Percentiles rank a stretch among this genome's conserved stretches.
These are phyloP conservation scores for Hymenoscyphus repandus DNA, from an alignment of 2,329 filamentous ascomycete genomes.

Conservation along the genomic window DNA sequence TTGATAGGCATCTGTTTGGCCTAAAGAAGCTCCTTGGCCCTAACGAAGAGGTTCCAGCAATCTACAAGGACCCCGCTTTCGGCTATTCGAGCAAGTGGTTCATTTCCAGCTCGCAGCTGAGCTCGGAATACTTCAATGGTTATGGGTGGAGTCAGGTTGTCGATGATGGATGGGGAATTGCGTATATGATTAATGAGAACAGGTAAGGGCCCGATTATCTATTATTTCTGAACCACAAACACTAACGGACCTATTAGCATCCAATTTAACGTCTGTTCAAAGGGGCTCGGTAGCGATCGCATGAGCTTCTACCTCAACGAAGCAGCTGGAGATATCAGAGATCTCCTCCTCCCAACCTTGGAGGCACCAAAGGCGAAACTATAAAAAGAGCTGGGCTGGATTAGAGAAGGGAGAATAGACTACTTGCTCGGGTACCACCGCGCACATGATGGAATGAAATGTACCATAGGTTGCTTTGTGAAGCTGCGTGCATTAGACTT, in stretches of 20 bases:
- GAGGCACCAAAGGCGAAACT: conserved; percentile 82
- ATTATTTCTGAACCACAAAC: neutral
- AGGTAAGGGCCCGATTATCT: conserved; percentile 48
- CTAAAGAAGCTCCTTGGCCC: conserved; percentile 83
- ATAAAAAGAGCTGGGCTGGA: conserved; percentile 40
- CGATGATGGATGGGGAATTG: conserved; percentile 92
- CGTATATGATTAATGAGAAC: conserved; percentile 99
- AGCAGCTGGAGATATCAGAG: conserved; percentile 83
- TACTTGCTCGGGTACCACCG: neutral
- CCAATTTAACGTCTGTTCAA: conserved; percentile 97
- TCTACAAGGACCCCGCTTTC: conserved; percentile 85
- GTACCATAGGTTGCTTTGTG: neutral
- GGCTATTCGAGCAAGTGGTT: conserved; percentile 84
- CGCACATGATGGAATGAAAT: neutral
- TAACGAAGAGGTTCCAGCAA: conserved; percentile 72
- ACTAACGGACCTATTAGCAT: conserved; percentile 50
- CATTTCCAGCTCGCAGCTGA: conserved; percentile 82
- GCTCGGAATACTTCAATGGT: conserved; percentile 96
- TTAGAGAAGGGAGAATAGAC: neutral
- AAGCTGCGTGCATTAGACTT: neutral
- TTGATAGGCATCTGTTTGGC: conserved; percentile 95
- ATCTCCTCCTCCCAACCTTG: conserved; percentile 75
- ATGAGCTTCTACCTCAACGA: conserved; percentile 98
- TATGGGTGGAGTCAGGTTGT: conserved; percentile 99
- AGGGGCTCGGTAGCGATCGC: conserved; percentile 80